A percentile compares a stretch with the other conserved stretches of the same genome.
Evolutionary conservation across 352 stramenopile species (phyloP).

Genomic region (Pythium coloratum): DNA sequence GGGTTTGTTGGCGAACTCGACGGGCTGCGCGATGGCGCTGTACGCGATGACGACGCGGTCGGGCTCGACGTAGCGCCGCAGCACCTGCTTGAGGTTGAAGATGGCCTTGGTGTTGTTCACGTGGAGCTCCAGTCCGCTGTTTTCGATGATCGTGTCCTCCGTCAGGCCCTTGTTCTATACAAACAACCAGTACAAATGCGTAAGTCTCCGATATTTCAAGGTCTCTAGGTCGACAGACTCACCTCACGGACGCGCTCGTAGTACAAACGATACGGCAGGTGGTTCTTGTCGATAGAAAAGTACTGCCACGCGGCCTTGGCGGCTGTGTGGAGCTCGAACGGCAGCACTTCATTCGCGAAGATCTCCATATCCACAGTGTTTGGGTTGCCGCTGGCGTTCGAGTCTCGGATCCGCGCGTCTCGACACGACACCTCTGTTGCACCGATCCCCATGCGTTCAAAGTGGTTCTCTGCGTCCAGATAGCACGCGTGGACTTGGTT

Average conservation of each 20-base stretch:
- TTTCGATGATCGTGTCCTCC: slow-evolving; percentile 53
- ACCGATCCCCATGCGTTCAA: slow-evolving; percentile 19
- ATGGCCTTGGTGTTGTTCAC: slow-evolving; percentile 38
- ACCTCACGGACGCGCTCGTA: slow-evolving; percentile 21
- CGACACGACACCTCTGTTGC: slow-evolving; percentile 17
- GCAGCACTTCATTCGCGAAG: slow-evolving; percentile 19
- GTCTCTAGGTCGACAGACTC: background rate
- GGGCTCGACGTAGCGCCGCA: slow-evolving; percentile 42
- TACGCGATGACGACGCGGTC: slow-evolving; percentile 48
- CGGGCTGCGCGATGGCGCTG: slow-evolving; percentile 46
- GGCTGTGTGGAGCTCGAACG: slow-evolving; percentile 18
- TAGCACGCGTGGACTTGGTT: slow-evolving; percentile 17
- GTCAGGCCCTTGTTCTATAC: slow-evolving; percentile 7
- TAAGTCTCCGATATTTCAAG: too few relatives aligned
- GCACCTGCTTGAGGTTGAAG: slow-evolving; percentile 45
- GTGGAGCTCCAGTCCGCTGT: slow-evolving; percentile 50
- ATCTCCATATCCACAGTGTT: slow-evolving; percentile 21
- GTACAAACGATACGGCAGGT: slow-evolving; percentile 24
- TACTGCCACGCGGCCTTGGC: slow-evolving; percentile 20
- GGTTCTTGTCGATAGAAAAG: slow-evolving; percentile 21
- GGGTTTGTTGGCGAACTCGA: slow-evolving; percentile 43
- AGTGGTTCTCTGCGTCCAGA: slow-evolving; percentile 15
- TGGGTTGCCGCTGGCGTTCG: background rate
- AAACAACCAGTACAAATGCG: too few relatives aligned
- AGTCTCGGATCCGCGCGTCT: slow-evolving; percentile 15